phyloP scores from a whole-genome alignment of 345 rosid species.

The Cardamine occulta region DNA sequence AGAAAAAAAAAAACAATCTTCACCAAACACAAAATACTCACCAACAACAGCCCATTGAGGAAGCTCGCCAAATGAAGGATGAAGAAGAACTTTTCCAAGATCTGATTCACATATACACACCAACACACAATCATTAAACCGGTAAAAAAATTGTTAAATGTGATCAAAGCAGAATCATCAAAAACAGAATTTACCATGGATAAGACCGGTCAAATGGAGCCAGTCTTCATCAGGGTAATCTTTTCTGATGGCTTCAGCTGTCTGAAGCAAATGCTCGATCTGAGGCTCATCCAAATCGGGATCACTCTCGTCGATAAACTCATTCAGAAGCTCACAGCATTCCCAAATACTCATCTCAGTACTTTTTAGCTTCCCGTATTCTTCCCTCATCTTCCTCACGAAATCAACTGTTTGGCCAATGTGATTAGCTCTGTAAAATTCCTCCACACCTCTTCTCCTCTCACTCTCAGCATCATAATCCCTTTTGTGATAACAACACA shows the following conservation, averaged over 20 bases:
- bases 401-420: constrained; percentile 81
- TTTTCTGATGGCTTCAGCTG: constrained; percentile 74
- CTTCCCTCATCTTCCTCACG: constrained; percentile 52
- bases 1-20: not conserved
- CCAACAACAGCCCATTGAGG: constrained; percentile 98
- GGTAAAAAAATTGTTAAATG: too few species aligned
- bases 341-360: constrained; percentile 65
- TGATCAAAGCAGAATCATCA: not conserved
- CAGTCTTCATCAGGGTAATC: constrained; percentile 67
- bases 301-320: constrained; percentile 67
- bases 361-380: constrained; percentile 44
- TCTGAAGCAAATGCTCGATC: constrained; percentile 63
- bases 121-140: constrained; percentile 8
- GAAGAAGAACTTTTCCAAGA: constrained; percentile 86
- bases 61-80: constrained; percentile 72
- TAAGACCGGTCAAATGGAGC: constrained; percentile 68
- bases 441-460: constrained; percentile 74
- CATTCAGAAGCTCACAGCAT: constrained; percentile 65
- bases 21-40: constrained; percentile 39
- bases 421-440: constrained; percentile 73
- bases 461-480: constrained; percentile 75
- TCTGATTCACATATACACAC: constrained; percentile 48
- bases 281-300: constrained; percentile 73
- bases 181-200: constrained; percentile 51
- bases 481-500: constrained; percentile 44